Percentiles rank a stretch among this genome's conserved stretches.
Conservation (phyloP, 768 basidiomycete genomes). For the Phylloporus rhodoxanthus region DNA sequence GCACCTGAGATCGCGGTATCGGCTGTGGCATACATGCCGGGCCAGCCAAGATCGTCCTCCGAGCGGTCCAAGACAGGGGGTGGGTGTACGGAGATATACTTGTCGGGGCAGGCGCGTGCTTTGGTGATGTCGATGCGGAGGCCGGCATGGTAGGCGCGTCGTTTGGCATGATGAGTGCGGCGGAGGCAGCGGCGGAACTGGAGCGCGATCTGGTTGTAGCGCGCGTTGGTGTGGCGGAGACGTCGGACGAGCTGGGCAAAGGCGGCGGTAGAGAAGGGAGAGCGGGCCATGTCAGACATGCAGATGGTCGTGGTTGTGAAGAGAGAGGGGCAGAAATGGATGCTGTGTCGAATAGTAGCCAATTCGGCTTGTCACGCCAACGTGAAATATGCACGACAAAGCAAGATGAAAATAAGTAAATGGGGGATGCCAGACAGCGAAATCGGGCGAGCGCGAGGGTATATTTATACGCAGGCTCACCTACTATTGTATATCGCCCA, state of each 20-base stretch:
- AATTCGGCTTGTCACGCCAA: constrained; percentile 8
- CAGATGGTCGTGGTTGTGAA: background rate
- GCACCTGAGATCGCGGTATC: background rate
- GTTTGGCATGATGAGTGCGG: constrained; percentile 44
- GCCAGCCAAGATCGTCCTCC: constrained; percentile 17
- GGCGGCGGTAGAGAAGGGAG: constrained; percentile 23
- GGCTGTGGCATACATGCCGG: background rate
- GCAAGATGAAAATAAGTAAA: background rate
- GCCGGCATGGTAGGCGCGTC: constrained; percentile 38
- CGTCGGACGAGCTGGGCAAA: constrained; percentile 37
- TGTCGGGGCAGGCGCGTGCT: constrained; percentile 38
- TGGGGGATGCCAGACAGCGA: constrained; percentile 6
- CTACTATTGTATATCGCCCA: background rate
- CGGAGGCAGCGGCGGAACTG: constrained; percentile 32
- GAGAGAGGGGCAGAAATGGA: background rate
- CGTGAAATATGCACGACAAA: constrained; percentile 3
- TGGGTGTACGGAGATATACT: constrained; percentile 30
- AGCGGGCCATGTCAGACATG: constrained; percentile 21
- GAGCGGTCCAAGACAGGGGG: constrained; percentile 23
- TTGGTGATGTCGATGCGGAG: constrained; percentile 39
- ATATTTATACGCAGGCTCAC: constrained; percentile 14
- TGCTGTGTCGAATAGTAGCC: background rate
- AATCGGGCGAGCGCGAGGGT: background rate
- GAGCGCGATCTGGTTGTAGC: constrained; percentile 36
- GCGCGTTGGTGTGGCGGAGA: constrained; percentile 41